Evolutionary conservation across 1,284 basidiomycete genomes (phyloP), one percentile per base, ranked within the genome.

Genomic region (Acaromyces ingoldii): DNA sequence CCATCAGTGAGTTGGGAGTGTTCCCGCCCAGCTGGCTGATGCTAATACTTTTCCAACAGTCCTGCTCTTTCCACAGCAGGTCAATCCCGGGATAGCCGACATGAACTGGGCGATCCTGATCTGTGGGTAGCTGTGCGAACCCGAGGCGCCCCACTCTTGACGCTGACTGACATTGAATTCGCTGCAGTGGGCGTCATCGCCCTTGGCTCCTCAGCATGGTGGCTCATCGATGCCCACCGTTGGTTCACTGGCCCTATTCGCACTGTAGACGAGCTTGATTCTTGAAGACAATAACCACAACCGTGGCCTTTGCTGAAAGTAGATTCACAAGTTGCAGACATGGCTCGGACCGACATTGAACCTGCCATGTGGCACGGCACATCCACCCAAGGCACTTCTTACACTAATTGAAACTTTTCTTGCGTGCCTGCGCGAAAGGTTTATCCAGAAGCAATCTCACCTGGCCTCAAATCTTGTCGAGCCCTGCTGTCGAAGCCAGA

Each of bases 41-140:
- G 7, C 9, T 40, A 40, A 7, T 19, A 19, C 17, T 7, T 17
- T 7, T 40, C 38, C 38, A 7, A 7, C 38, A 40, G 38, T 86
- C 45, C 77, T 86, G 11, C 58, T 85, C 4, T 86, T 86, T 70
- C 85, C 85, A 4, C 60, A 79, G n/a, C 19, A 43, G 5, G 13
- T 30, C 25, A 28, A 37, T 24, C 51, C 51, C 19, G 13, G 19
- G 17, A n/a, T 29, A 11, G 25, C 13, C 6, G 24, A 24, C 21
- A 53, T 53, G 51, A 53, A 53, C 47, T 53, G 51, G 51, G 29
- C 46, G 11, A 30, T 53, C 4, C 29, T 53, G 6, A 49, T 53
- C 26, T 40, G 38, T 40, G 38, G 28, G 38, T 40, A 13, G 33
- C n/a, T 13, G 33, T 34, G 19, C 13, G 33, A 34, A 34, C n/a